Evolutionary conservation across 768 basidiomycete species (phyloP), one percentile per base, ranked within the genome.

Genomic region (Trametes cinnabarina): DNA sequence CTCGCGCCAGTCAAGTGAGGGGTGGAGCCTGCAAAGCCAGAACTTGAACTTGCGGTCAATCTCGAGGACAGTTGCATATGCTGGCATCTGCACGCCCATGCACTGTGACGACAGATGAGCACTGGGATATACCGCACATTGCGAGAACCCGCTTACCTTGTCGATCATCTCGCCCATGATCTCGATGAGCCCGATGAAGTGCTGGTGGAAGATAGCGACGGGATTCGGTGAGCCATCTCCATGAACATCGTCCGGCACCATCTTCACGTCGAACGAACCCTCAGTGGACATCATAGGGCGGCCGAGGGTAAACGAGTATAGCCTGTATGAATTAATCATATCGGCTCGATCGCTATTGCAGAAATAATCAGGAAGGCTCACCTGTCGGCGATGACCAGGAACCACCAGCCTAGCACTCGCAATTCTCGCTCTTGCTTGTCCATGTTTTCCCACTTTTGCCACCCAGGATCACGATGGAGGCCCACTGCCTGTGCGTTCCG

Each of bases 281-380:
- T 73, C 70, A 1, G 65, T 67, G 15, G 78, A 64, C 67, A 79
- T 77, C 26, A 74, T 71, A 6, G 80, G 80, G 25, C 82, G 67
- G 9, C 80, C 78, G 6, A 82, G 70, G 5, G 77, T 65, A 56
- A 76, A 74, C 2, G 80, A 79, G 57, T 73, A 74, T 58, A 78
- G 57, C 62, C 79, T 80, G 12, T 32, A 26, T 17, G 6, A 4
- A 28, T 28, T 22, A 30, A 20, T 25, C 28, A 47, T 1, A 22
- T 43, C 11, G 19, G 39, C 51, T 44, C 40, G 46, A 57, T n/a
- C 28, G 64, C 35, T 14, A 65, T 57, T 57, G 51, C 10, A 30
- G 10, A 15, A 41, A 7, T 12, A 5, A 25, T 28, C 17, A 17
- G 23, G 34, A 2, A 8, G 17, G 39, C 64, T 56, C 34, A 69